These are phyloP conservation scores for Candida anutae DNA, from an alignment of 1,139 yeast genomes.

Conservation along the genomic window DNA sequence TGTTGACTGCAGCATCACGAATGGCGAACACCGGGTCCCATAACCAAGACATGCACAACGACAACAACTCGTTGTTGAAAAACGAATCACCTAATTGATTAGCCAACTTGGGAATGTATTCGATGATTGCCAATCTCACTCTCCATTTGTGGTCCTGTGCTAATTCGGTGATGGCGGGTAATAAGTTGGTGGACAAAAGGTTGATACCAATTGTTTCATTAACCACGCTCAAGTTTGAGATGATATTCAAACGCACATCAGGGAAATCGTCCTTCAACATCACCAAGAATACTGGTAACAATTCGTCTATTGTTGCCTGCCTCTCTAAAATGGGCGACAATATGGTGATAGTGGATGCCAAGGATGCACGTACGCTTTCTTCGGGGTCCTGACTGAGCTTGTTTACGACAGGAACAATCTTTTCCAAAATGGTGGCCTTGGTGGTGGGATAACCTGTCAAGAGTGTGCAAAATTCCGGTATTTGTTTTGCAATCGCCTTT, in stretches of 20 bases:
- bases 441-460: conserved; percentile 37
- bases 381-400: conserved; percentile 84
- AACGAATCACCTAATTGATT: conserved; percentile 90
- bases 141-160: conserved; percentile 98
- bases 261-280: conserved; percentile 97
- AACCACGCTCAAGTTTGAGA: conserved; percentile 83
- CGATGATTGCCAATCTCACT: conserved; percentile 93
- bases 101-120: conserved; percentile 93
- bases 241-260: conserved; percentile 90
- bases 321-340: conserved; percentile 83
- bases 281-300: conserved; percentile 81
- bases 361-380: conserved; percentile 87
- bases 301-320: conserved; percentile 72
- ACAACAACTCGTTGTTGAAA: conserved; percentile 85
- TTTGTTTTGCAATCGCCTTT: conserved; percentile 86
- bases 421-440: conserved; percentile 50
- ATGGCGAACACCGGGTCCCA: conserved; percentile 98
- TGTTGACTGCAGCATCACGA: conserved; percentile 90
- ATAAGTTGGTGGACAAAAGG: conserved; percentile 71
- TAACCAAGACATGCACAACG: conserved; percentile 90
- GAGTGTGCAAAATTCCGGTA: conserved; percentile 68
- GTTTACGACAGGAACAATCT: conserved; percentile 77
- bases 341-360: conserved; percentile 83
- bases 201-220: conserved; percentile 93
- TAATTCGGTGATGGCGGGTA: conserved; percentile 93